Evolutionary conservation across 1,284 basidiomycete genomes (phyloP).

Genomic region (Rhodotorula sp.): DNA sequence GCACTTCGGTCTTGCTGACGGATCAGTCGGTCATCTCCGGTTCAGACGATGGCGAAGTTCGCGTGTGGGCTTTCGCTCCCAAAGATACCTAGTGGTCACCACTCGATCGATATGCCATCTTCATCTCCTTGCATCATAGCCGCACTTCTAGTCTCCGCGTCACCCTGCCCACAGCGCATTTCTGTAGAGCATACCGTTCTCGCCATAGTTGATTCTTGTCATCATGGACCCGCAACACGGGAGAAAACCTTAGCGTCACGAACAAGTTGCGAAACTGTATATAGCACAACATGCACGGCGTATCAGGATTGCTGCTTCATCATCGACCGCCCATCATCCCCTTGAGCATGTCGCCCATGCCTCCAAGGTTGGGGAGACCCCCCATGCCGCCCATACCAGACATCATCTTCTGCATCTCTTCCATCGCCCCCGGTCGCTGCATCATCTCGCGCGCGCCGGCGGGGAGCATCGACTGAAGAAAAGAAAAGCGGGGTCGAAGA

Average conservation of each 20-base stretch:
- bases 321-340: constrained; percentile 31
- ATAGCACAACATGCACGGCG: too few species aligned
- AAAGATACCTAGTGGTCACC: not conserved
- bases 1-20: constrained; percentile 83
- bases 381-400: constrained; percentile 30
- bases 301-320: too few species aligned
- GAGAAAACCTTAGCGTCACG: too few species aligned
- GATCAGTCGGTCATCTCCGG: constrained; percentile 97
- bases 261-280: too few species aligned
- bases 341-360: constrained; percentile 47
- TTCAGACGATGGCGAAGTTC: constrained; percentile 80
- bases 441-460: constrained; percentile 32
- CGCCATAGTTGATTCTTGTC: too few species aligned
- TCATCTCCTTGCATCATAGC: too few species aligned
- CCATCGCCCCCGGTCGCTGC: constrained; percentile 25
- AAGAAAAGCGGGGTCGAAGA: not conserved
- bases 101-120: too few species aligned
- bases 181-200: too few species aligned
- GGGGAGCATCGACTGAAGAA: constrained; percentile 29
- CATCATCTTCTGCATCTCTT: constrained; percentile 60
- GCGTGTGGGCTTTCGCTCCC: constrained; percentile 45
- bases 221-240: too few species aligned
- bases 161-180: too few species aligned
- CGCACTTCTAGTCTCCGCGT: too few species aligned
- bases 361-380: constrained; percentile 41